These are phyloP conservation scores for Pulveroboletus sp. DNA, from an alignment of 768 basidiomycete genomes.

Conservation along the genomic window DNA sequence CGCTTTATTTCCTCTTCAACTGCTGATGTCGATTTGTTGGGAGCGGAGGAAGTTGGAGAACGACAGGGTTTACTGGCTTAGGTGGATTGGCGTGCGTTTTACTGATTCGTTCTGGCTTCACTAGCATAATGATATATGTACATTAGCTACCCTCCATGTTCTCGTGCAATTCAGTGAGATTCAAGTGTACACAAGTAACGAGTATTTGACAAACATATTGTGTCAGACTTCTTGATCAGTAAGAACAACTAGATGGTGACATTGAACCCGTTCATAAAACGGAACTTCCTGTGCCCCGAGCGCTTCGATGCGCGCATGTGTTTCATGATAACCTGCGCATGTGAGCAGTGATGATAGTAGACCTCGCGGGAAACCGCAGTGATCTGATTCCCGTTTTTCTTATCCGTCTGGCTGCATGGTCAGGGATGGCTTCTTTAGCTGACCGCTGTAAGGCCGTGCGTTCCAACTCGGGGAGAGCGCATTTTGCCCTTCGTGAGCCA, in stretches of 20 bases:
- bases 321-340: conserved; percentile 8
- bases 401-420: conserved; percentile 1
- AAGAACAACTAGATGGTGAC: neutral
- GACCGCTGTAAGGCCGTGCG: neutral
- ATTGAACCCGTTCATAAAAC: neutral
- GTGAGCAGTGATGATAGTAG: neutral
- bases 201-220: neutral
- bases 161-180: neutral
- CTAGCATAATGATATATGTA: neutral
- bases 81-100: neutral
- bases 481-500: neutral
- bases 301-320: conserved; percentile 5
- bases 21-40: neutral
- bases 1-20: conserved; percentile 6
- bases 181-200: neutral
- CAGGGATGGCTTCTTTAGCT: neutral
- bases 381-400: conserved; percentile 1
- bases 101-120: neutral
- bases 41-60: conserved; percentile 11
- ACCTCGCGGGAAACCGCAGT: neutral
- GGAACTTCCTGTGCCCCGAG: neutral
- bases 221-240: neutral
- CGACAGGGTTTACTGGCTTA: conserved; percentile 11
- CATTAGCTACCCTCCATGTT: too few relatives aligned
- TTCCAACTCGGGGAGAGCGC: neutral